Evolutionary conservation across 371 early-diverging fungal species (phyloP), one percentile per base, ranked within the genome.

Genomic region (Mortierella sp.): DNA sequence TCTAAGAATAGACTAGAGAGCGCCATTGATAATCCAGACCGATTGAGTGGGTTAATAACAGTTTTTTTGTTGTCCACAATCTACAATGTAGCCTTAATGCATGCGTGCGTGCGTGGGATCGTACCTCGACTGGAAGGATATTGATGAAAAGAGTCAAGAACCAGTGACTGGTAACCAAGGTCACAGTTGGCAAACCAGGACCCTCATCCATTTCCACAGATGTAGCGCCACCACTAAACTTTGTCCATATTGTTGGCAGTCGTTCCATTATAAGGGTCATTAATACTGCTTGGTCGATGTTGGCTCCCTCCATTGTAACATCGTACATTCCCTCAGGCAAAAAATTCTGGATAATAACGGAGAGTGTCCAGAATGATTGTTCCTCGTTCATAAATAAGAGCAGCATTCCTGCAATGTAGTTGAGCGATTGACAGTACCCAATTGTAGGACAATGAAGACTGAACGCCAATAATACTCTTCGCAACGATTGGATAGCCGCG

Each of bases 351-450:
- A 94, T 89, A 14, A 93, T 90, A 10, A 91, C 91, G 1, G 94
- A 90, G 39, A 96, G 80, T 72, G 90, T 91, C 95, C 95, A 96
- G 71, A 96, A 96, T 8, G 92, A 92, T 16, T 91, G 86, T 57
- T 94, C 93, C 70, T 96, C 96, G n/a, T 90, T 85, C 78, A 93
- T 86, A 61, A 94, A 89, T 8, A 96, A 78, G 18, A 96, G 84
- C 16, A 96, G 86, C 68, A 94, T 86, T 4, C 94, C 96, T 22
- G 88, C 95, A 43, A 96, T 83, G 68, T 94, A 95, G 66, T 94
- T 95, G 73, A 96, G 88, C 5, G 94, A 91, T 78, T 96, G 96
- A 74, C 95, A 94, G 79, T 96, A 96, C 11, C 96, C 96, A 54
- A 96, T 94, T 12, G 90, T 80, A 9, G 92, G 90, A 24, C 87